Evolutionary conservation across 148 eudicot species (phyloP).

Genomic region (Vaccinium macrocarpon): DNA sequence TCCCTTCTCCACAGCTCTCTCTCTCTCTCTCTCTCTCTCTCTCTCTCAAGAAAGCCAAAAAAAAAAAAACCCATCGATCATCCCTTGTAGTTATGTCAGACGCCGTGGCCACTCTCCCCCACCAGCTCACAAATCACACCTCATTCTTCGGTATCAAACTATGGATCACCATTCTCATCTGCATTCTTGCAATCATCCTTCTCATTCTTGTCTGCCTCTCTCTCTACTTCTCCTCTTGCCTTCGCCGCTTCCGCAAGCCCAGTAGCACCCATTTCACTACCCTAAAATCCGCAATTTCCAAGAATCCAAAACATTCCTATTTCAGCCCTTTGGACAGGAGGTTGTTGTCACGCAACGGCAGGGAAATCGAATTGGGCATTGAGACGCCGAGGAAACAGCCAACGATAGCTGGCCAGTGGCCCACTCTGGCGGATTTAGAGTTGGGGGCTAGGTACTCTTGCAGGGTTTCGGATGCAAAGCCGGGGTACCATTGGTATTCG

Average conservation of each 20-base stretch:
- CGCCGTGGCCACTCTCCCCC: background rate
- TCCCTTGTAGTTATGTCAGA: background rate
- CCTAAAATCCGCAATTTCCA: background rate
- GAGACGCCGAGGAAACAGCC: background rate
- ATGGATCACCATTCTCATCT: constrained; percentile 26
- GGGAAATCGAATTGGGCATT: constrained; percentile 20
- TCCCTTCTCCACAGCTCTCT: background rate
- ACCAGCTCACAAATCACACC: constrained; percentile 22
- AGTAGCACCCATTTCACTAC: background rate
- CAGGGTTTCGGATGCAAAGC: background rate
- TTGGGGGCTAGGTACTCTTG: background rate
- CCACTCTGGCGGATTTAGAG: background rate
- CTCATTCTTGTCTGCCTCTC: background rate
- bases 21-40: background rate
- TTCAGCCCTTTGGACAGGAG: constrained; percentile 20
- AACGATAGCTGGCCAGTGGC: background rate
- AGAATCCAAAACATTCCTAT: background rate
- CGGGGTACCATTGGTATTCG: constrained; percentile 10
- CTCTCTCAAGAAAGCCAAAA: background rate
- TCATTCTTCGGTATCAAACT: constrained; percentile 29
- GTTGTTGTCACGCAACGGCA: constrained; percentile 28
- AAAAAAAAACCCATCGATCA: background rate
- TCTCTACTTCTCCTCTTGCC: background rate
- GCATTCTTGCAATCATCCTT: background rate
- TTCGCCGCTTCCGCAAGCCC: background rate